These are phyloP conservation scores for Dactylellina drechsleri DNA, from an alignment of 2,329 filamentous ascomycete genomes.

Conservation along the genomic window DNA sequence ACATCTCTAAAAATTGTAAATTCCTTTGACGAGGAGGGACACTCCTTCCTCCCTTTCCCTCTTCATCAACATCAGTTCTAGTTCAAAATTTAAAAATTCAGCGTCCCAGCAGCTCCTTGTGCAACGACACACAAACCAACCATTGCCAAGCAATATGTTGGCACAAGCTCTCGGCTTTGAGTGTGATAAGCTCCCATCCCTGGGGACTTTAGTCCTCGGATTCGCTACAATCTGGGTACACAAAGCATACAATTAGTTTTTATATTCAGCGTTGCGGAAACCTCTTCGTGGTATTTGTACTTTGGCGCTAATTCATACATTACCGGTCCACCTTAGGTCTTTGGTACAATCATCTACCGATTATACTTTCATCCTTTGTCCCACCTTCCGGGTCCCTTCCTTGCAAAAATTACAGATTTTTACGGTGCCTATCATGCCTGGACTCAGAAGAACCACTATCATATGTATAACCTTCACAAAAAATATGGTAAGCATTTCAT, in stretches of 20 bases:
- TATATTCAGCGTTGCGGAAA: background rate
- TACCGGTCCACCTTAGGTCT: background rate
- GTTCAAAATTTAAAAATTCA: too few relatives aligned
- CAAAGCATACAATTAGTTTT: background rate
- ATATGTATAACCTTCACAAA: conserved; percentile 76
- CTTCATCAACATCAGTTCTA: background rate
- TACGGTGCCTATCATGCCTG: conserved; percentile 75
- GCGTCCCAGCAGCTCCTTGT: background rate
- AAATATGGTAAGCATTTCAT: conserved; percentile 69
- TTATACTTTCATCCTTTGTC: conserved; percentile 73
- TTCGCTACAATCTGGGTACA: conserved; percentile 13
- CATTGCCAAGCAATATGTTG: conserved; percentile 13
- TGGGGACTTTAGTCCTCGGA: conserved; percentile 3
- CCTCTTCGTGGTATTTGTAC: background rate
- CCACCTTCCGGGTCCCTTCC: conserved; percentile 72
- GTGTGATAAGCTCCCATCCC: conserved; percentile 13
- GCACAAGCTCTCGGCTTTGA: conserved; percentile 16
- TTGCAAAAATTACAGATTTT: conserved; percentile 71
- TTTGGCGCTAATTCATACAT: background rate
- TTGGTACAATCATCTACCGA: conserved; percentile 63
- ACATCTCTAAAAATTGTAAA: background rate
- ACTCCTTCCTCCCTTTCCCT: background rate
- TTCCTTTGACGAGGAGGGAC: background rate
- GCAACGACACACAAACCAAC: background rate
- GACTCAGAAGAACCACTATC: conserved; percentile 77